Evolutionary conservation across 2,329 filamentous ascomycete species (phyloP), one percentile per base, ranked within the genome.

Genomic region (Didymella segeticola): DNA sequence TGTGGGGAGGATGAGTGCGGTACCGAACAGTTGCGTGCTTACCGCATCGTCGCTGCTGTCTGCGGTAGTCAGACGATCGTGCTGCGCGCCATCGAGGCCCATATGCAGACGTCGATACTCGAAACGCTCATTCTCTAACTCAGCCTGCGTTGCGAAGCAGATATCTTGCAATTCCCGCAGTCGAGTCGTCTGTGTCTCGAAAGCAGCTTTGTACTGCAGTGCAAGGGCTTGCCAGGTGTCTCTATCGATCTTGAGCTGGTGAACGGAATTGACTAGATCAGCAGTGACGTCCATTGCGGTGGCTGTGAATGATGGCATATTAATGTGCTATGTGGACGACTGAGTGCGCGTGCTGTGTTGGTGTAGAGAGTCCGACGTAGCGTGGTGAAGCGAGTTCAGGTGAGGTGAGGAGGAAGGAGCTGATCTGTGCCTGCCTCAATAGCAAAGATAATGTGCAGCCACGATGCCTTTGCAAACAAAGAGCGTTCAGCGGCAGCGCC

Each of bases 191-290:
- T 71, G 67, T 3, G 43, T 48, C 22, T 68, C 62, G 41, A 72
- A 71, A 3, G 66, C 71, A 6, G 54, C 43, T 46, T 66, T 69
- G 60, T 69, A 72, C 39, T 58, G 53, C 11, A 53, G 39, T 8
- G 70, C 69, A n/a, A 65, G 61, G 6, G 62, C 60, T 46, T 66
- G 51, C 67, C 67, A 72, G 22, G 61, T 66, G 43, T 74, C 67
- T 4, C 69, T 57, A 22, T 74, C 65, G 12, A 64, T 26, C 42
- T 70, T 72, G 42, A 74, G 53, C 26, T 60, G 41, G 38, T 54
- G 60, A 11, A 72, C 56, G 5, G 50, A 39, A 5, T 36, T 38
- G n/a, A 53, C 47, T 5, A 71, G 59, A 11, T 61, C 56, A 9
- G 53, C 34, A 19, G 52, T 25, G 14, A 45, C 10, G 10, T 56